Base-by-base conservation (phyloP, 805 yeast species). In the Kockiozyma suomiensis region DNA sequence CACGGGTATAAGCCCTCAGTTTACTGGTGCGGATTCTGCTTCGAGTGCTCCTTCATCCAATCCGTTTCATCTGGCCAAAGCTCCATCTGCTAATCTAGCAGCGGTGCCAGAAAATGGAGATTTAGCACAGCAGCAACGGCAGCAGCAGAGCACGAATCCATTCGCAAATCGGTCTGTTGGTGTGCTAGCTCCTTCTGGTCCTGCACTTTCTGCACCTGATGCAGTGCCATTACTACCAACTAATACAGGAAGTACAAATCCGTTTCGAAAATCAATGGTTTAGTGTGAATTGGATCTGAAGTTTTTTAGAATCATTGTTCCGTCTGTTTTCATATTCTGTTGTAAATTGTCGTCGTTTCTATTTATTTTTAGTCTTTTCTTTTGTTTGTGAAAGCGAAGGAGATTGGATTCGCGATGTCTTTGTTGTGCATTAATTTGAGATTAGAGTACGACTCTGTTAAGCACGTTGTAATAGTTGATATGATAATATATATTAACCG, bases 401-500 rank as follows among this genome's bases (percentile, higher is more conserved):
- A 17, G 25, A 12, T 21, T 45, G 49, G 37, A 26, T 26, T 42
- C 5, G 3, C 28, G 25, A 45, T 12, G 17, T 33, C 5, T 45
- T 26, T 26, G 49, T 12, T 23, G 35, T 45, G 49, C 49, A 26
- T 45, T 45, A 45, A 47, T 47, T 47, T 32, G 33, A 42, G 37
- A 26, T 10, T 10, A n/a, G 26, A 47, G 26, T 12, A 26, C 19
- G 40, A 33, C 50, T 47, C 41, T 47, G 26, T 47, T 47, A 26
- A 32, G 50, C 41, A n/a, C 13, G 8, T 19, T 41, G 28, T 41
- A 21, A 21, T 30, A 37, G 19, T 38, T 38, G 42, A 15, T 21
- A 5, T 38, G 42, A 17, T n/a, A 38, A 23, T 23, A 54, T 46
- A 33, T 23, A 41, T 50, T 61, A 73, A 5, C 76, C 76, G 57